These are phyloP conservation scores for Gastrodia elata DNA, from an alignment of 106 monocot genomes.

Conservation along the genomic window DNA sequence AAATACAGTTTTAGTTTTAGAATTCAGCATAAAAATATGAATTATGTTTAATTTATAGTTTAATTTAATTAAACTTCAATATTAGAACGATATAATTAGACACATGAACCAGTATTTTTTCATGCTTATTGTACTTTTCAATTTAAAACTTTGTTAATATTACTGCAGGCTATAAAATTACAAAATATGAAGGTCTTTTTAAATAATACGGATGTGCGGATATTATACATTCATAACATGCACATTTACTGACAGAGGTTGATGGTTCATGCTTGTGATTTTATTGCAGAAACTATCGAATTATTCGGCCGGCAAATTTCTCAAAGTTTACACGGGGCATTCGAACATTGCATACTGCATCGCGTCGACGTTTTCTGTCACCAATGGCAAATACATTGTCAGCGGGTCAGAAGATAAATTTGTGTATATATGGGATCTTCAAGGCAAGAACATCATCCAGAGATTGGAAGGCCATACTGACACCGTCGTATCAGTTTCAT, in stretches of 20 bases:
- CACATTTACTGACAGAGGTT: neutral
- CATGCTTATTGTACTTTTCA: no score
- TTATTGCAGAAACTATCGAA: conserved; percentile 77
- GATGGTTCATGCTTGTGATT: conserved; percentile 6
- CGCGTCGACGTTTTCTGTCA: conserved; percentile 79
- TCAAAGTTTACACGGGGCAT: conserved; percentile 84
- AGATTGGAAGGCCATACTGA: conserved; percentile 85
- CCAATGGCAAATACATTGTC: conserved; percentile 87
- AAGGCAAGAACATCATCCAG: conserved; percentile 79
- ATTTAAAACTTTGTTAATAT: no score
- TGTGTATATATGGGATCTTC: conserved; percentile 88
- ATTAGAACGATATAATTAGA: no score
- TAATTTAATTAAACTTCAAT: no score
- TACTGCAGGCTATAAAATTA: no score
- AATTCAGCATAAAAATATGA: no score
- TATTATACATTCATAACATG: neutral
- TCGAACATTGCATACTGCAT: conserved; percentile 67
- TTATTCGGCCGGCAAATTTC: conserved; percentile 55
- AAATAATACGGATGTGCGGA: no score
- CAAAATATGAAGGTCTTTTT: no score
- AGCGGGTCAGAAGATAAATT: conserved; percentile 88
- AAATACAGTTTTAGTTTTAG: no score
- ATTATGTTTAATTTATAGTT: no score
- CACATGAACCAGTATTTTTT: no score
- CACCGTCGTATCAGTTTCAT: conserved; percentile 83